Evolutionary conservation across 495 filamentous ascomycete genomes (phyloP), one percentile per base, ranked within the genome.

Genomic region (Cenococcum geophilum): DNA sequence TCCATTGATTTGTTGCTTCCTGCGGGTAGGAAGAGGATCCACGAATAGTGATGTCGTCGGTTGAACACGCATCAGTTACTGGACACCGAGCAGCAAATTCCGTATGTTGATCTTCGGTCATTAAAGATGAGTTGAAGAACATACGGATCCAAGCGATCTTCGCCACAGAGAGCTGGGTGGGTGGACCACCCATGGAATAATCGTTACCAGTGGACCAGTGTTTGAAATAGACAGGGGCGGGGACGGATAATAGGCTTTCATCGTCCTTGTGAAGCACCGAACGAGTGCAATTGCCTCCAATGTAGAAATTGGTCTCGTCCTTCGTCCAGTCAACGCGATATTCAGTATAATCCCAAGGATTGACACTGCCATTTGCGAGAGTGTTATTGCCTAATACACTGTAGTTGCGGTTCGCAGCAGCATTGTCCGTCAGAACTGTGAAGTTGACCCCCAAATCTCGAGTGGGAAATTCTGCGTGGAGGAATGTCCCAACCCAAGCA

Each of bases 111-210:
- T 62, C 52, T 14, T 69, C 56, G 10, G 59, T 73, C 66, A 63
- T 69, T 12, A 62, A 32, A 21, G 75, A 75, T 10, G 73, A 73
- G 51, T 77, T 77, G 72, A 77, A 77, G 61, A 76, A 77, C 37
- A 72, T 45, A 23, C 75, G 68, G 10, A 68, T 68, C 71, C 73
- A 77, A n/a, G 66, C 72, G 22, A 77, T 52, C 57, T 69, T 71
- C 10, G 74, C 75, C 3, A 56, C 50, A 12, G 75, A 63, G 12
- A 14, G 45, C 22, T 66, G 57, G 23, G 14, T 37, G 1, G 75
- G 75, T 11, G 75, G 75, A 34, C 75, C 75, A 50, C 71, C 51
- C 51, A 69, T 74, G 14, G 53, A 64, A 49, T 69, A 74, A 25
- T 51, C 35, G 59, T 76, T 70, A 4, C 75, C 75, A 21, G 58